These are phyloP conservation scores for Aspergillus terreus DNA, from an alignment of 2,329 filamentous ascomycete species.

Conservation along the genomic window DNA sequence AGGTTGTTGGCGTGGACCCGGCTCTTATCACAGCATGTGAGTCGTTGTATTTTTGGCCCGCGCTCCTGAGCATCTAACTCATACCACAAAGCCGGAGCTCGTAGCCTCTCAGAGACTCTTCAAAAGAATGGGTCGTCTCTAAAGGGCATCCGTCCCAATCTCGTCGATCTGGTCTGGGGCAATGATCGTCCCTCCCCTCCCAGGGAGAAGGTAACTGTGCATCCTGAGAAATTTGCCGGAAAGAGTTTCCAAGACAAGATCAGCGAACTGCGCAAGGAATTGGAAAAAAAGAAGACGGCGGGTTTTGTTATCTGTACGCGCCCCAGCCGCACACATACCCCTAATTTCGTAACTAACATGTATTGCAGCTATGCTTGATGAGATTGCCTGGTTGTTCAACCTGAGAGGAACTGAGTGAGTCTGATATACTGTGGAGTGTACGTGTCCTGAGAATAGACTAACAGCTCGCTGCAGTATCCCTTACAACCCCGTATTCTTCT, in stretches of 20 bases:
- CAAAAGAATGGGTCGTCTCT: constrained; percentile 78
- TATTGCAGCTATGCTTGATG: constrained; percentile 72
- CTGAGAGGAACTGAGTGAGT: constrained; percentile 77
- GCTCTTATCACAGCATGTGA: constrained; percentile 71
- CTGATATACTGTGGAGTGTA: not conserved
- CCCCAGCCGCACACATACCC: not conserved
- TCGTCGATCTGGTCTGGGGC: constrained; percentile 90
- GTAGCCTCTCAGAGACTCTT: constrained; percentile 79
- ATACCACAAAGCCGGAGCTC: constrained; percentile 52
- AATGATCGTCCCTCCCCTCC: constrained; percentile 68
- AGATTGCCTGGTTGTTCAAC: constrained; percentile 99
- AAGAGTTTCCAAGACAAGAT: constrained; percentile 82
- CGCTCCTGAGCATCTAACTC: not conserved
- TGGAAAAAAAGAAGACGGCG: constrained; percentile 82
- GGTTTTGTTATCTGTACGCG: constrained; percentile 73
- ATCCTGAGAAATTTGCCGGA: constrained; percentile 71
- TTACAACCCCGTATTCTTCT: constrained; percentile 98
- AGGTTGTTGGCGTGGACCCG: constrained; percentile 86
- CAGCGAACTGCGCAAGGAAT: constrained; percentile 78
- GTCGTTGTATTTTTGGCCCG: constrained; percentile 15
- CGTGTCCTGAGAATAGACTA: not conserved
- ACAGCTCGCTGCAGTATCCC: constrained; percentile 59
- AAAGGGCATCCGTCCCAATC: constrained; percentile 71
- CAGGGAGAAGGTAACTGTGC: constrained; percentile 68
- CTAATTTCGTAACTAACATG: constrained; percentile 10